Conservation (phyloP, 2,329 filamentous ascomycete species). For the Epichloe gansuensis region DNA sequence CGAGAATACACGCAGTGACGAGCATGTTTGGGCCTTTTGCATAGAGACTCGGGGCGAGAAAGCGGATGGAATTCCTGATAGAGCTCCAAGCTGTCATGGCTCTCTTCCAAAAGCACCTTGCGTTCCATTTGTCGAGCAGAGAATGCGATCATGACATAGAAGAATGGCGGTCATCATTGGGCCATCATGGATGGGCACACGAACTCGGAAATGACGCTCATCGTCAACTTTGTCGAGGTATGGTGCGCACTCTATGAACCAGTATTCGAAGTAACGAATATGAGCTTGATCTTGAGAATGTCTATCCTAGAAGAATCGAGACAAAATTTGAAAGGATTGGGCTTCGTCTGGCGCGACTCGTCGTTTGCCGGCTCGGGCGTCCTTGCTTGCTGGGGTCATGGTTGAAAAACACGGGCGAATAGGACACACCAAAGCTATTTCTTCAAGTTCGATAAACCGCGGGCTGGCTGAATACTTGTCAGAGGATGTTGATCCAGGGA, state of each 20-base stretch:
- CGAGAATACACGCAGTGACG: slow-evolving; percentile 33
- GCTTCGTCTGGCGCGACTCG: not conserved
- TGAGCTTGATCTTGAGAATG: slow-evolving; percentile 15
- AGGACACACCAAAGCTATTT: slow-evolving; percentile 29
- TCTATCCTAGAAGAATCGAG: slow-evolving; percentile 15
- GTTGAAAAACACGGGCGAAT: slow-evolving; percentile 20
- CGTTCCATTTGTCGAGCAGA: slow-evolving; percentile 40
- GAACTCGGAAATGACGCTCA: slow-evolving; percentile 36
- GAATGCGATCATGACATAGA: slow-evolving; percentile 39
- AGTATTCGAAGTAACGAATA: slow-evolving; percentile 30
- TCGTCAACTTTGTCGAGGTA: slow-evolving; percentile 42
- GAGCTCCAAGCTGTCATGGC: slow-evolving; percentile 36
- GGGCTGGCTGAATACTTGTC: slow-evolving; percentile 25
- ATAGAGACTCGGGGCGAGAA: slow-evolving; percentile 28
- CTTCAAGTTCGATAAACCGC: slow-evolving; percentile 30
- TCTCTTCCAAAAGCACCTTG: slow-evolving; percentile 32
- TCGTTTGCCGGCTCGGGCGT: slow-evolving; percentile 12
- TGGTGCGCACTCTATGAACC: slow-evolving; percentile 37
- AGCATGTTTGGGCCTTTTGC: slow-evolving; percentile 31
- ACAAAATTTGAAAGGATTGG: slow-evolving; percentile 6
- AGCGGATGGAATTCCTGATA: slow-evolving; percentile 39
- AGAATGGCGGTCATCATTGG: slow-evolving; percentile 28
- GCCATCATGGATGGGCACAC: slow-evolving; percentile 37
- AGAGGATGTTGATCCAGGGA: slow-evolving; percentile 12
- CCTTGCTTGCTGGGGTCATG: slow-evolving; percentile 13